phyloP scores from a whole-genome alignment of 2,329 filamentous ascomycete genomes.

The Colletotrichum echinochloae region DNA sequence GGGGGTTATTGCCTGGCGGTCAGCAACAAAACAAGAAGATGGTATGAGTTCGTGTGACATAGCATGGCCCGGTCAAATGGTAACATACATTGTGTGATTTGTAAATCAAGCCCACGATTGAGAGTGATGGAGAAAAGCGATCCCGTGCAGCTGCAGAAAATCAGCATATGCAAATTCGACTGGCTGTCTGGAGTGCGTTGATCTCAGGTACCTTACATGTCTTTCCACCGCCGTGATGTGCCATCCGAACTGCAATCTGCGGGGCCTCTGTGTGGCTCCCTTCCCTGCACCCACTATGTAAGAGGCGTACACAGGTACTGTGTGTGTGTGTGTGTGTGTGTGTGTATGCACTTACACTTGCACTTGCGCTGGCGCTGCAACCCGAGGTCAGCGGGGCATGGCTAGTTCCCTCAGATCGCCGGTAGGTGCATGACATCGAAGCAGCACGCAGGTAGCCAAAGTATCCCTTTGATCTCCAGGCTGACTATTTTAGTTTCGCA shows the following conservation, averaged over 20 bases:
- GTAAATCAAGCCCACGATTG: constrained; percentile 18
- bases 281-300: constrained; percentile 3
- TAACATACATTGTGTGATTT: background rate
- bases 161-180: constrained; percentile 16
- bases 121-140: background rate
- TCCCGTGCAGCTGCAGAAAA: constrained; percentile 15
- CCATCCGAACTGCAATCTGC: constrained; percentile 29
- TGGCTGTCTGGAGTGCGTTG: constrained; percentile 3
- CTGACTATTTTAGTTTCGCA: too few relatives aligned
- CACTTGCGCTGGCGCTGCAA: constrained; percentile 11
- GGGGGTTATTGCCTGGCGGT: constrained; percentile 19
- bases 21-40: background rate
- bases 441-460: background rate
- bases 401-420: constrained; percentile 28
- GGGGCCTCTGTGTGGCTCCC: background rate
- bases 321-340: too few relatives aligned
- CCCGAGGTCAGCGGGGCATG: constrained; percentile 21
- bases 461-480: background rate
- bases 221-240: constrained; percentile 23
- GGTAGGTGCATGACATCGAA: constrained; percentile 22
- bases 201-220: constrained; percentile 36
- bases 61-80: background rate
- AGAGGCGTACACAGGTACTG: too few relatives aligned
- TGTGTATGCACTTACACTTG: background rate
- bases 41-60: background rate